Base-by-base conservation (phyloP, 192 early-diverging fungal species). In the Umbelopsis vinacea region DNA sequence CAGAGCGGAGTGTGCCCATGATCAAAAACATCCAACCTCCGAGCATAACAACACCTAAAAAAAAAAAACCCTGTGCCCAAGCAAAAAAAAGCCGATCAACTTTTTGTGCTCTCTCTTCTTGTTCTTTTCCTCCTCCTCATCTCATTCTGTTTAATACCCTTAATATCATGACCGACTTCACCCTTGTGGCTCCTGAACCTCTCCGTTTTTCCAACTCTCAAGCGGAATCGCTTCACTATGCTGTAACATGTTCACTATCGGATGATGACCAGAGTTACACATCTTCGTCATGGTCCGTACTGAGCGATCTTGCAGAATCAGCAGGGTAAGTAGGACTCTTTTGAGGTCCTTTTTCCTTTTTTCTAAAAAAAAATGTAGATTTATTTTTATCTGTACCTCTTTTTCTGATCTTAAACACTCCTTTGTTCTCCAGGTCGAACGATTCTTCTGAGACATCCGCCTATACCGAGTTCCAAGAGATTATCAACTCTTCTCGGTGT, bases 141-240 rank as follows among this genome's bases (percentile, higher is more conserved):
- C 48, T 19, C 57, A 17, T 63, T 63, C 57, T 63, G 17, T 4
- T 43, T 63, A 37, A 17, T 63, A 29, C 57, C 29, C 29, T 37
- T 63, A 37, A 29, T 35, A 35, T 63, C 57, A 63, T 63, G 57
- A 35, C 33, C 11, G 57, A 63, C 26, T 63, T 63, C 26, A 63
- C 57, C 26, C 33, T 63, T 7, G 33, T 63, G 26, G 57, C 57
- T 63, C 57, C 57, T 14, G 57, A 63, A 19, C 57, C 57, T 63
- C 57, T 63, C 26, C 57, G 57, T 63, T 63, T 63, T 35, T 63
- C 57, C 26, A 63, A 63, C 57, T 63, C 57, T 38, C 57, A 26
- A 6, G 33, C 57, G 17, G 57, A 63, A 38, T 63, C 57, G 3
- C 12, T 63, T 7, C 33, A 35, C 33, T 29, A 37, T 37, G 26